These are phyloP conservation scores for Peronospora belbahrii DNA, from an alignment of 352 stramenopile species.

Conservation along the genomic window DNA sequence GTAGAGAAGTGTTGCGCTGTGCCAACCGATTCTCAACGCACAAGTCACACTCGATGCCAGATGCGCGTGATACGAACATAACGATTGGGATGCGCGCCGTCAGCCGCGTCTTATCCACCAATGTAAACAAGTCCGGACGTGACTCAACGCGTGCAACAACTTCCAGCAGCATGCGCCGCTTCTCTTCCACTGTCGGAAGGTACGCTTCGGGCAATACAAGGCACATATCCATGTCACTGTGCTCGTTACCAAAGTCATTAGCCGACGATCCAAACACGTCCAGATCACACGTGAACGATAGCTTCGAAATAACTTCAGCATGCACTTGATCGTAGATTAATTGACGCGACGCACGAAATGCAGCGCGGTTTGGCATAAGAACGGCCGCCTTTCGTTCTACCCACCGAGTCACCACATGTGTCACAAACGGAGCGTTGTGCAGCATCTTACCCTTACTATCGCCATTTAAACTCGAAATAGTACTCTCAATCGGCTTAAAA, in stretches of 20 bases:
- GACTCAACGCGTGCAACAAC: constrained; percentile 48
- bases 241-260: constrained; percentile 93
- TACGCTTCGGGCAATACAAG: constrained; percentile 43
- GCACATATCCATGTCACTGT: constrained; percentile 93
- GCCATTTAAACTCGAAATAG: constrained; percentile 1
- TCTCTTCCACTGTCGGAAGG: constrained; percentile 39
- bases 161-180: constrained; percentile 58
- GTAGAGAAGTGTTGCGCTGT: constrained; percentile 93
- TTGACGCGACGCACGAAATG: constrained; percentile 55
- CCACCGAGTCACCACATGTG: constrained; percentile 35
- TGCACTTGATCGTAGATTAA: constrained; percentile 63
- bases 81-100: constrained; percentile 97
- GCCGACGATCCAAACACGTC: constrained; percentile 94
- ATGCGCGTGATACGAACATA: constrained; percentile 89
- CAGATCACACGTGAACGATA: constrained; percentile 48
- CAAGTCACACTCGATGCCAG: constrained; percentile 68
- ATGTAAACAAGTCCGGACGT: constrained; percentile 55
- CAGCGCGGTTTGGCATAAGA: constrained; percentile 54
- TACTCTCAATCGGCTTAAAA: constrained; percentile 38
- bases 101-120: constrained; percentile 71
- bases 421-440: constrained; percentile 39
- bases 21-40: constrained; percentile 95
- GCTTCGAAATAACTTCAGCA: constrained; percentile 46
- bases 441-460: constrained; percentile 23
- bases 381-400: constrained; percentile 37